Conservation (phyloP, 192 early-diverging fungal species). For the Thoreauomyces humboldtii region DNA sequence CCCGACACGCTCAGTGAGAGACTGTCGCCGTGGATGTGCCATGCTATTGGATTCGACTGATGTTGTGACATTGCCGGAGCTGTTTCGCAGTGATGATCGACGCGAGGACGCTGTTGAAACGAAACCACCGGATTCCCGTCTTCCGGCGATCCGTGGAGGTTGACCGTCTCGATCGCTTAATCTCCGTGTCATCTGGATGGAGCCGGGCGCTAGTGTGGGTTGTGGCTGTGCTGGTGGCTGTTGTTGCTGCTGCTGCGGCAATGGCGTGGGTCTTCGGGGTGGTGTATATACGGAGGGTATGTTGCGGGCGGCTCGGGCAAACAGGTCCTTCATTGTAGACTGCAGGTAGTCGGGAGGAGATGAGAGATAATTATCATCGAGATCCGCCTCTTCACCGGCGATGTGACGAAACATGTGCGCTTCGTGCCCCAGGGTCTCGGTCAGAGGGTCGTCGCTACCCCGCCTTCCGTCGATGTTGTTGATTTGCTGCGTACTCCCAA, state of each 20-base stretch:
- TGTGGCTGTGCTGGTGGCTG: too few species aligned
- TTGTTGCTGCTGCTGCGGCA: too few species aligned
- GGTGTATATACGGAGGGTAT: not conserved
- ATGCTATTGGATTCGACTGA: too few species aligned
- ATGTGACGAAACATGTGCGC: not conserved
- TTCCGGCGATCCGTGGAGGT: not conserved
- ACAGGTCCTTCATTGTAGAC: constrained; percentile 19
- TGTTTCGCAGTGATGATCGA: too few species aligned
- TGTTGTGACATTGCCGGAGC: too few species aligned
- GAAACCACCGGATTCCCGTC: not conserved
- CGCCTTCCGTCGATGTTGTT: not conserved
- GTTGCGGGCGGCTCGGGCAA: not conserved
- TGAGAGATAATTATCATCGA: not conserved
- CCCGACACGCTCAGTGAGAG: too few species aligned
- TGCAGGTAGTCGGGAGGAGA: constrained; percentile 16
- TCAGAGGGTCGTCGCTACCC: constrained; percentile 5
- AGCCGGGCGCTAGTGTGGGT: not conserved
- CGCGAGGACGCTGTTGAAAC: too few species aligned
- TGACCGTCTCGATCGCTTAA: not conserved
- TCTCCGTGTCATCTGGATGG: not conserved
- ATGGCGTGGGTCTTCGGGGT: not conserved
- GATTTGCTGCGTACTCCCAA: constrained; percentile 2
- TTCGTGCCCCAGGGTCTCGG: not conserved
- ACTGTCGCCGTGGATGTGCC: too few species aligned
- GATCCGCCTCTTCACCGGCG: not conserved